Evolutionary conservation across 495 filamentous ascomycete genomes (phyloP), one percentile per base, ranked within the genome.

Genomic region (Acidiella bohemica): DNA sequence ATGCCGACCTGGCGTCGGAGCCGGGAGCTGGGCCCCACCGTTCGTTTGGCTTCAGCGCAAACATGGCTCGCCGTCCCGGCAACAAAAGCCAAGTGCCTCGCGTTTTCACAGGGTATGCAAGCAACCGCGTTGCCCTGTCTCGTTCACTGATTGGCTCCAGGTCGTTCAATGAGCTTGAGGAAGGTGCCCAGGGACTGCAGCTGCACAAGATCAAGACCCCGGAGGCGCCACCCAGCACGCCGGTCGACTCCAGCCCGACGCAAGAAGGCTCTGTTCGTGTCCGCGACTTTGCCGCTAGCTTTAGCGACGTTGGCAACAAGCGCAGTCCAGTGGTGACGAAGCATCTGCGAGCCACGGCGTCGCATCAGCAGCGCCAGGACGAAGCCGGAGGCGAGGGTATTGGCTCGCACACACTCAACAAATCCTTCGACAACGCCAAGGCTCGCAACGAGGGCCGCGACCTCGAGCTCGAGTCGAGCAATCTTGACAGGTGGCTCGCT

Each of bases 31-130:
- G 34, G 12, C 17, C 25, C 13, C 19, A 16, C 10, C 13, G 6
- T 13, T 6, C 23, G 12, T n/a, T n/a, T n/a, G n/a, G n/a, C n/a
- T n/a, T n/a, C 35, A 33, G 10, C 41, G 35, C 14, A 36, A 46
- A 13, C 27, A n/a, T 11, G 31, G 40, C 22, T 16, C n/a, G 20
- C n/a, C n/a, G n/a, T n/a, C n/a, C n/a, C n/a, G n/a, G n/a, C n/a
- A n/a, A n/a, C n/a, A n/a, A n/a, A n/a, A 23, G 30, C 18, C 10
- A 19, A n/a, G 32, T 51, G 6, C 43, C 42, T n/a, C 48, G 48
- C 14, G 31, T 51, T 28, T 51, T 51, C 44, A 43, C 7, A n/a
- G 25, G 25, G 7, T 27, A 7, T 27, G 7, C n/a, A n/a, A 27
- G 25, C 25, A n/a, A n/a, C n/a, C n/a, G n/a, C n/a, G n/a, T n/a